phyloP scores from a whole-genome alignment of 164 flowering plant genomes.

The Macadamia tetraphylla region DNA sequence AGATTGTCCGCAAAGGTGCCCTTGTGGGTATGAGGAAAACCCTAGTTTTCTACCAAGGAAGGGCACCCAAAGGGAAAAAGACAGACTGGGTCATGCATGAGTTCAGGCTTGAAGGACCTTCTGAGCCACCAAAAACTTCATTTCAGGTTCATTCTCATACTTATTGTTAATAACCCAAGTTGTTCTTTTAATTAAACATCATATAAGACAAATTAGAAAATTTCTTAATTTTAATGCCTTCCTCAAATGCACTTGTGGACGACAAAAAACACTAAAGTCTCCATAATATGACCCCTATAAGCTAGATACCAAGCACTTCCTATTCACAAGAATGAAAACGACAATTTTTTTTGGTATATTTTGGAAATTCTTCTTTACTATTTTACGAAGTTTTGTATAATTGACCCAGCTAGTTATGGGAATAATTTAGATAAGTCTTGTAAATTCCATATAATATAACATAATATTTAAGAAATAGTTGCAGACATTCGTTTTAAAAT shows the following conservation, averaged over 20 bases:
- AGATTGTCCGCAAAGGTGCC: slow-evolving; percentile 27
- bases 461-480: too few relatives aligned
- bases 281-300: not conserved
- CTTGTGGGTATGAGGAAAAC: slow-evolving; percentile 87
- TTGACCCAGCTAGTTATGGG: not conserved
- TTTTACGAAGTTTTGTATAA: not conserved
- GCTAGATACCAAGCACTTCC: too few relatives aligned
- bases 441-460: too few relatives aligned
- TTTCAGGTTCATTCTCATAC: slow-evolving; percentile 27
- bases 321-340: not conserved
- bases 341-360: too few relatives aligned
- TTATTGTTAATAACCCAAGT: not conserved
- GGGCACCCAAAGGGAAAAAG: slow-evolving; percentile 75
- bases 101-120: slow-evolving; percentile 56
- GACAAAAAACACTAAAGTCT: not conserved
- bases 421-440: too few relatives aligned
- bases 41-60: slow-evolving; percentile 66
- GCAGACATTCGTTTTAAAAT: too few relatives aligned
- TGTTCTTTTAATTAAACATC: not conserved
- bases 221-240: too few relatives aligned
- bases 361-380: not conserved
- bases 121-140: slow-evolving; percentile 19
- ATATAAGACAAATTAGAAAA: too few relatives aligned
- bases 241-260: not conserved
- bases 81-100: slow-evolving; percentile 91